Base-by-base conservation (phyloP, 176 grass and related monocot genomes). In the Hordeum marinum region DNA sequence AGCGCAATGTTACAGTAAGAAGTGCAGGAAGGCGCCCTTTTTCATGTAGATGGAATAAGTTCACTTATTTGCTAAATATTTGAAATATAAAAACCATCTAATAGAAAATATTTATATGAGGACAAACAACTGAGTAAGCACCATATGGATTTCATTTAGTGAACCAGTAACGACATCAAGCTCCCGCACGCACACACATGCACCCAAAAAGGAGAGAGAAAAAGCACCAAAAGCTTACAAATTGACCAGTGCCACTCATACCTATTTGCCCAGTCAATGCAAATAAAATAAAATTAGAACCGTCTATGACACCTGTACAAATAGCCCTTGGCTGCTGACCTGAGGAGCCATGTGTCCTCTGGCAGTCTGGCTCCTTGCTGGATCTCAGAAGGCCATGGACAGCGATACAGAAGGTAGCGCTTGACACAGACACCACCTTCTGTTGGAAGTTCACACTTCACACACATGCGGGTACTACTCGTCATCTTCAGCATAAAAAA, bases 21-120 rank as follows among this genome's bases (percentile, higher is more conserved):
- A 43, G 11, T 48, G 14, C 32, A 48, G 6, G n/a, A 35, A 46
- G 35, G 7, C 41, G 40, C 77, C 42, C 36, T 73, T 45, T 32
- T 63, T 27, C 12, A 32, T 52, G 23, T 39, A 77, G 25, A 41
- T 42, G 66, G 34, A 69, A 63, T 75, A 85, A 77, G 2, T 72
- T 88, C 55, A 9, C 41, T 32, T 64, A 42, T 37, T 84, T 43
- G 63, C 29, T 37, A 67, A 82, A 69, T 77, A 9, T 66, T 52
- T 75, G 42, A 43, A 61, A 50, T 90, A 34, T 18, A 29, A 79
- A 20, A 58, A 2, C 23, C 42, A 66, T 58, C 59, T 83, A 29
- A 73, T 37, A 74, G 20, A 79, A 84, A 14, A 85, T 11, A 84
- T 59, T 35, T n/a, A 65, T 20, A 40, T 18, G 9, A 65, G 14